Percentiles rank a stretch among this genome's conserved stretches.
Evolutionary conservation across 2,329 filamentous ascomycete genomes (phyloP).

Genomic region (Grosmannia penicillata): DNA sequence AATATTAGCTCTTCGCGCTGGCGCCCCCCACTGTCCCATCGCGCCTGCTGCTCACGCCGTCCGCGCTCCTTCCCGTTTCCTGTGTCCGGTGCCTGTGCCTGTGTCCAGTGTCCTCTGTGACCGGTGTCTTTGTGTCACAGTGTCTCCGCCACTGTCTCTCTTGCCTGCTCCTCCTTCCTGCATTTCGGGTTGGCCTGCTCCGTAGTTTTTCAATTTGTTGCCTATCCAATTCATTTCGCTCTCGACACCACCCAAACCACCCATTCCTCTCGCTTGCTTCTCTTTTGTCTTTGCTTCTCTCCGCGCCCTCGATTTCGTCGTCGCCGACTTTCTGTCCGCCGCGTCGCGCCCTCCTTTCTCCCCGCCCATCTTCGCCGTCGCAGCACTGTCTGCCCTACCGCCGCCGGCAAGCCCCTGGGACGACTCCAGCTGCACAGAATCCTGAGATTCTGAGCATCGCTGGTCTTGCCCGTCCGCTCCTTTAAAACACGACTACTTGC

Average conservation of each 20-base stretch:
- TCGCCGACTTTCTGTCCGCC: constrained; percentile 18
- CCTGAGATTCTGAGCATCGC: constrained; percentile 26
- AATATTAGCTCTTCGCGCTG: constrained; percentile 1
- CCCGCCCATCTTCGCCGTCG: not conserved
- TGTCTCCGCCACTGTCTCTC: not conserved
- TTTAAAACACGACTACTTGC: constrained; percentile 16
- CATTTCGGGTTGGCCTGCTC: not conserved
- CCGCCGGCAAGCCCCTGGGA: constrained; percentile 24
- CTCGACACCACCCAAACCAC: too few relatives aligned
- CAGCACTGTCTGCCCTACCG: not conserved
- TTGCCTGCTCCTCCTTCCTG: not conserved
- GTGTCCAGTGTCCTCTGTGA: too few relatives aligned
- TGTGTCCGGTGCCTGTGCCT: not conserved
- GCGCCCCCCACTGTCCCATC: constrained; percentile 1
- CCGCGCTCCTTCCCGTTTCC: not conserved
- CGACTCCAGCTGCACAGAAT: constrained; percentile 31
- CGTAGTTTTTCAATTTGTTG: constrained; percentile 2
- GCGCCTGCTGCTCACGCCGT: not conserved
- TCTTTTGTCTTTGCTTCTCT: not conserved
- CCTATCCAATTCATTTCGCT: constrained; percentile 1
- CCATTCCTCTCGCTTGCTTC: too few relatives aligned
- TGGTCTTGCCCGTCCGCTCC: constrained; percentile 49
- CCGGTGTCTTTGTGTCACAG: too few relatives aligned
- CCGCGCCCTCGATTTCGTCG: not conserved
- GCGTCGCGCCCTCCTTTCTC: constrained; percentile 38